Evolutionary conservation across 2,329 filamentous ascomycete genomes (phyloP).

Genomic region (Zalaria sp.): DNA sequence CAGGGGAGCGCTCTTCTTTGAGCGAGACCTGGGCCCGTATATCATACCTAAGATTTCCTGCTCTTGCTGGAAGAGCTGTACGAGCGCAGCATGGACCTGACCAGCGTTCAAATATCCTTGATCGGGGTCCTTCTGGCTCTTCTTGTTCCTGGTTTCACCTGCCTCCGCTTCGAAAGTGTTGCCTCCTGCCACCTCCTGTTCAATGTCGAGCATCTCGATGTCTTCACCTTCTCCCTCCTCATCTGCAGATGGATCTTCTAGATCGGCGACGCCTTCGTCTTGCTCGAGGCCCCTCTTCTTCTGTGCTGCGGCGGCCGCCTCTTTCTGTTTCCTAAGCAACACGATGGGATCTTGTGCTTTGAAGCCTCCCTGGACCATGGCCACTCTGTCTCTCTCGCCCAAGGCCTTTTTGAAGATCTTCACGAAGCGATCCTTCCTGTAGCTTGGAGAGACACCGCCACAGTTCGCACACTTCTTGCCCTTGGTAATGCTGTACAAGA

Average conservation of each 20-base stretch:
- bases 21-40: conserved; percentile 62
- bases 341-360: conserved; percentile 58
- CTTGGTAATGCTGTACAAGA: conserved; percentile 58
- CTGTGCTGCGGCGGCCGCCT: conserved; percentile 26
- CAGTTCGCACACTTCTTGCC: conserved; percentile 57
- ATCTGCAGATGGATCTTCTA: conserved; percentile 37
- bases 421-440: conserved; percentile 77
- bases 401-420: conserved; percentile 87
- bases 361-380: conserved; percentile 59
- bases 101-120: conserved; percentile 71
- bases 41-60: conserved; percentile 71
- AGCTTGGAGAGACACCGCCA: conserved; percentile 60
- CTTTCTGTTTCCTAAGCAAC: conserved; percentile 35
- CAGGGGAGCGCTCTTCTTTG: conserved; percentile 40
- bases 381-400: conserved; percentile 56
- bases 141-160: conserved; percentile 9
- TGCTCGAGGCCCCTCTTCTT: conserved; percentile 33
- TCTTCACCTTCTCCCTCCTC: conserved; percentile 18
- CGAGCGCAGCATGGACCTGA: conserved; percentile 69
- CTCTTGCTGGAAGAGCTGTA: conserved; percentile 74
- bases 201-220: conserved; percentile 23
- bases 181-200: conserved; percentile 28
- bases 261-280: conserved; percentile 59
- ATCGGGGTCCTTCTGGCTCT: conserved; percentile 22
- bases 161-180: conserved; percentile 39